Percentiles rank a stretch among this genome's conserved stretches.
Evolutionary conservation across 495 filamentous ascomycete genomes (phyloP).

Genomic region (Penicillium cosmopolitanum): DNA sequence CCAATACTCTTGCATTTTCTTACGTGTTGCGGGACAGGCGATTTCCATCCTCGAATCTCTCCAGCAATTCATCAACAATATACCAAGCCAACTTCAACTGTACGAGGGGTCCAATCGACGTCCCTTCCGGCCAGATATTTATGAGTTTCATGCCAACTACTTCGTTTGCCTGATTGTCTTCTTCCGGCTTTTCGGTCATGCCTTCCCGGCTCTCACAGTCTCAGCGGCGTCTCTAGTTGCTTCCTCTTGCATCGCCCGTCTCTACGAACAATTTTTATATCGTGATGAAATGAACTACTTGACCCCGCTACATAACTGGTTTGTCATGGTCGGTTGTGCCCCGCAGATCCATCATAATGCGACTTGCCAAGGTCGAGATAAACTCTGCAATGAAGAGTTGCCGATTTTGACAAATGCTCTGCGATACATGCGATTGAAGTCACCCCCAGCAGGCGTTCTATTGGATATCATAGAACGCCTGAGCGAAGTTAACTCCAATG

Average conservation of each 20-base stretch:
- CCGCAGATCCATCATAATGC: conserved; percentile 15
- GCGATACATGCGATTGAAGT: conserved; percentile 9
- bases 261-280: conserved; percentile 9
- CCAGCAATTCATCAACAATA: conserved; percentile 6
- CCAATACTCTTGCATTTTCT: neutral
- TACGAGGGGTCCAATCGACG: neutral
- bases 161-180: conserved; percentile 16
- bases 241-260: conserved; percentile 12
- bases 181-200: conserved; percentile 12
- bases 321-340: conserved; percentile 16
- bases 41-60: conserved; percentile 5
- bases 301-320: conserved; percentile 18
- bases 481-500: neutral
- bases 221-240: conserved; percentile 13
- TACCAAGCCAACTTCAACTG: neutral
- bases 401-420: conserved; percentile 5
- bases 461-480: conserved; percentile 11
- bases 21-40: neutral
- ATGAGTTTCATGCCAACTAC: conserved; percentile 15
- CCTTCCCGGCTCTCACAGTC: neutral
- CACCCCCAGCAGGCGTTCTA: conserved; percentile 9
- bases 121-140: conserved; percentile 6
- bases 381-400: conserved; percentile 9
- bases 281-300: conserved; percentile 17
- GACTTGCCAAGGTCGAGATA: conserved; percentile 7